Conservation (phyloP, 2,329 filamentous ascomycete genomes). For the Nemania abortiva region DNA sequence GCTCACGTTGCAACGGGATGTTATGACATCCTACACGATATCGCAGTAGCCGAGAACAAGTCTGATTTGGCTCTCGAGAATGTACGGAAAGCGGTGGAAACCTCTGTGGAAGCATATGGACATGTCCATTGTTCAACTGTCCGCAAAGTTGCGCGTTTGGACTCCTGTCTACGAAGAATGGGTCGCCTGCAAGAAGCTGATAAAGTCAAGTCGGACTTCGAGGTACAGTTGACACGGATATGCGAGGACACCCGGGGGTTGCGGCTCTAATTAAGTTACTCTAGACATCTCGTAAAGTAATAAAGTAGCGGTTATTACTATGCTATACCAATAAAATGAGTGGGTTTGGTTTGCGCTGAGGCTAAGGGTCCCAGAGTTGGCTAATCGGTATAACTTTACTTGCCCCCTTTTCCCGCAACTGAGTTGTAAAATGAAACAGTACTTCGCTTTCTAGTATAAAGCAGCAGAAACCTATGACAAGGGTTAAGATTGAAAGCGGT, state of each 20-base stretch:
- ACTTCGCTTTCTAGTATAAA: too few relatives aligned
- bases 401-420: too few relatives aligned
- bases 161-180: conserved; percentile 4
- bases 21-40: conserved; percentile 20
- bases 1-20: conserved; percentile 2
- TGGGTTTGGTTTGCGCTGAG: too few relatives aligned
- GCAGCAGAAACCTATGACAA: too few relatives aligned
- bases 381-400: too few relatives aligned
- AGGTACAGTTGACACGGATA: conserved; percentile 5
- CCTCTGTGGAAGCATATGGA: conserved; percentile 9
- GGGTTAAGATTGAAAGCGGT: too few relatives aligned
- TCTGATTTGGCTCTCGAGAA: conserved; percentile 11
- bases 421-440: too few relatives aligned
- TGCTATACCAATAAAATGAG: too few relatives aligned
- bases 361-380: too few relatives aligned
- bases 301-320: too few relatives aligned
- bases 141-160: conserved; percentile 3
- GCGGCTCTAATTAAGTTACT: not conserved
- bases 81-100: conserved; percentile 11
- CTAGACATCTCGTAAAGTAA: not conserved
- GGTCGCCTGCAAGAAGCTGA: conserved; percentile 12
- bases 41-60: conserved; percentile 21
- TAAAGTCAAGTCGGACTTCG: conserved; percentile 3
- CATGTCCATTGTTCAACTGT: not conserved
- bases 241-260: conserved; percentile 1